phyloP scores from a whole-genome alignment of 2,329 filamentous ascomycete genomes.

The Pseudogymnoascus sp. region DNA sequence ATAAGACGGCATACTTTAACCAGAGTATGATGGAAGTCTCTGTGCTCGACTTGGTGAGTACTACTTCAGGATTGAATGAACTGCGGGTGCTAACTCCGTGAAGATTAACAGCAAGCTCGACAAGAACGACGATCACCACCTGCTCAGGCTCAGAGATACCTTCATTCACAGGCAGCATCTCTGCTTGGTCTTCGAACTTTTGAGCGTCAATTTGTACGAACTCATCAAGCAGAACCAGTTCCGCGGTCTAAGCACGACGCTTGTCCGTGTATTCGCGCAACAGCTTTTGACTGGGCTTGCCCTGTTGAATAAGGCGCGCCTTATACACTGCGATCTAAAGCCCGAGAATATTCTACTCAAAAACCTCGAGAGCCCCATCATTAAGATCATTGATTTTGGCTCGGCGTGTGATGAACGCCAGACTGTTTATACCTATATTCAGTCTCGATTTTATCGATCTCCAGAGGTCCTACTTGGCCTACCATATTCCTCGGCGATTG shows the following conservation, averaged over 20 bases:
- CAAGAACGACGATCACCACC: conserved; percentile 97
- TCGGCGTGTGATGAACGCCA: conserved; percentile 97
- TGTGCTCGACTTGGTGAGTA: conserved; percentile 77
- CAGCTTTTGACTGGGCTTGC: conserved; percentile 89
- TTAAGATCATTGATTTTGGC: conserved; percentile 99
- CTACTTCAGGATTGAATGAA: neutral
- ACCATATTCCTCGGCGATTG: conserved; percentile 95
- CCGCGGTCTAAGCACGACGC: conserved; percentile 88
- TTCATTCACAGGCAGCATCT: conserved; percentile 97
- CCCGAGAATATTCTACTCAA: conserved; percentile 97
- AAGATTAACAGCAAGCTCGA: conserved; percentile 97
- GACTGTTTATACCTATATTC: conserved; percentile 98
- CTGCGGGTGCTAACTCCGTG: conserved; percentile 22
- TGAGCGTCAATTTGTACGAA: conserved; percentile 97
- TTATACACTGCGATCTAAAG: conserved; percentile 97
- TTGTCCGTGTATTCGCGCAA: conserved; percentile 95
- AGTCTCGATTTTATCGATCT: conserved; percentile 95
- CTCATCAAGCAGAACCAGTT: conserved; percentile 99
- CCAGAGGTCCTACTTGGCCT: conserved; percentile 92
- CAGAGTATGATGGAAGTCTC: conserved; percentile 99
- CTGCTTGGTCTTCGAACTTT: conserved; percentile 88
- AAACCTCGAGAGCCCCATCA: conserved; percentile 96
- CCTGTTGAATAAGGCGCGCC: conserved; percentile 85
- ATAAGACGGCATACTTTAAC: conserved; percentile 97
- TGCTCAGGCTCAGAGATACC: conserved; percentile 89